phyloP scores from a whole-genome alignment of 441 rosid species.

The Syzygium syzygioides region DNA sequence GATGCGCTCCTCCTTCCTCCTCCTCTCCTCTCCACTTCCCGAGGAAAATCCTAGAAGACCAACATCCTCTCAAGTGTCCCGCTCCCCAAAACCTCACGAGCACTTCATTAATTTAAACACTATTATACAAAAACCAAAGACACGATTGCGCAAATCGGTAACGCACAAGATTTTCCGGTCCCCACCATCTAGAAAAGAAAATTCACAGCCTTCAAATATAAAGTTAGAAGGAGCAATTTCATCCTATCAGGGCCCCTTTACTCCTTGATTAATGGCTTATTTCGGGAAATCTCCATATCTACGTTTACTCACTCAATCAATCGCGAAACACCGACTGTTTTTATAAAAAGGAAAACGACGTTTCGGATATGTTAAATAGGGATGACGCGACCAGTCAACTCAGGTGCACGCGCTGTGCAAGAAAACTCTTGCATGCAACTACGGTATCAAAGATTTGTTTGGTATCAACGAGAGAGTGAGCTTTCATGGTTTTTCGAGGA shows the following conservation, averaged over 20 bases:
- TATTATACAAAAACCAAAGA: neutral
- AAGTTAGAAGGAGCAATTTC: neutral
- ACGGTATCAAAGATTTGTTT: neutral
- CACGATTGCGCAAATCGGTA: neutral
- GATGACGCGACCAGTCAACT: neutral
- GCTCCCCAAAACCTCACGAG: conserved; percentile 71
- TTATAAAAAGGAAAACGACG: neutral
- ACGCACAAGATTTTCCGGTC: conserved; percentile 31
- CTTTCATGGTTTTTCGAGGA: neutral
- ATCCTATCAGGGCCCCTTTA: neutral
- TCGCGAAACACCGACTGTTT: neutral
- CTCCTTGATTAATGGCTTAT: neutral
- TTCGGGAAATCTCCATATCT: neutral
- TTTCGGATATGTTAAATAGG: neutral
- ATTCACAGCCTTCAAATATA: neutral
- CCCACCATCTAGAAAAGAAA: conserved; percentile 14
- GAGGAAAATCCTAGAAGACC: conserved; percentile 44
- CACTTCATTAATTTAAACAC: conserved; percentile 5
- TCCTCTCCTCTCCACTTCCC: conserved; percentile 21
- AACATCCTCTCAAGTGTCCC: conserved; percentile 49
- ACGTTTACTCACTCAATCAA: no score
- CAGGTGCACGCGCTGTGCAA: neutral
- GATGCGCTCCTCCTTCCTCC: neutral
- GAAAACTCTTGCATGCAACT: neutral
- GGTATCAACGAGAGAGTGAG: neutral